Percentiles rank a stretch among this genome's conserved stretches.
Evolutionary conservation across 345 rosid species (phyloP).

Genomic region (Bretschneidera sinensis): DNA sequence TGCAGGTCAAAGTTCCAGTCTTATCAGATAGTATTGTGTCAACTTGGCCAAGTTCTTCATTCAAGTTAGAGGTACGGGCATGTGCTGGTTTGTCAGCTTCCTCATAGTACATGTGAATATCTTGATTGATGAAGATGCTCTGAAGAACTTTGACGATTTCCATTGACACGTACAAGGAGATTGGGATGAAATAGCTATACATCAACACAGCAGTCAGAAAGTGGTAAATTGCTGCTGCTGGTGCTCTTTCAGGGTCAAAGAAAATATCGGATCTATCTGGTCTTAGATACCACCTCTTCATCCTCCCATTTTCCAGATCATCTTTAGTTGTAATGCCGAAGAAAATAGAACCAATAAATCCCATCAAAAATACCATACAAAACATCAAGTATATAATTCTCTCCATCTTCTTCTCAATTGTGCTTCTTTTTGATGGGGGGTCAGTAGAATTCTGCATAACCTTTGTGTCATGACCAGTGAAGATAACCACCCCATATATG

Average conservation of each 20-base stretch:
- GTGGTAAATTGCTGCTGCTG: slow-evolving; percentile 50
- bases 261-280: slow-evolving; percentile 52
- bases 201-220: slow-evolving; percentile 70
- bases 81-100: slow-evolving; percentile 80
- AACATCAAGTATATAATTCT: slow-evolving; percentile 65
- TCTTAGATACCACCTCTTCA: slow-evolving; percentile 83
- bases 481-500: slow-evolving; percentile 72
- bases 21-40: slow-evolving; percentile 87
- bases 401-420: slow-evolving; percentile 79
- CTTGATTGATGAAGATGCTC: slow-evolving; percentile 79
- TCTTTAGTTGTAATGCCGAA: slow-evolving; percentile 58
- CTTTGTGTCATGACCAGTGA: slow-evolving; percentile 91
- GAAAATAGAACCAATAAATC: slow-evolving; percentile 61
- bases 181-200: slow-evolving; percentile 71
- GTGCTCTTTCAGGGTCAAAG: slow-evolving; percentile 52
- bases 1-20: slow-evolving; percentile 93
- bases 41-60: slow-evolving; percentile 93
- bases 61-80: slow-evolving; percentile 85
- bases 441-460: slow-evolving; percentile 76
- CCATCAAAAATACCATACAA: slow-evolving; percentile 40
- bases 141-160: slow-evolving; percentile 89
- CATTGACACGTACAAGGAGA: slow-evolving; percentile 79
- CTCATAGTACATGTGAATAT: slow-evolving; percentile 74
- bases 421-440: slow-evolving; percentile 94
- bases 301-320: slow-evolving; percentile 54